Percentiles rank a stretch among this genome's conserved stretches.
phyloP scores from a whole-genome alignment of 2,329 filamentous ascomycete species.

The Hypoxylon sp. region DNA sequence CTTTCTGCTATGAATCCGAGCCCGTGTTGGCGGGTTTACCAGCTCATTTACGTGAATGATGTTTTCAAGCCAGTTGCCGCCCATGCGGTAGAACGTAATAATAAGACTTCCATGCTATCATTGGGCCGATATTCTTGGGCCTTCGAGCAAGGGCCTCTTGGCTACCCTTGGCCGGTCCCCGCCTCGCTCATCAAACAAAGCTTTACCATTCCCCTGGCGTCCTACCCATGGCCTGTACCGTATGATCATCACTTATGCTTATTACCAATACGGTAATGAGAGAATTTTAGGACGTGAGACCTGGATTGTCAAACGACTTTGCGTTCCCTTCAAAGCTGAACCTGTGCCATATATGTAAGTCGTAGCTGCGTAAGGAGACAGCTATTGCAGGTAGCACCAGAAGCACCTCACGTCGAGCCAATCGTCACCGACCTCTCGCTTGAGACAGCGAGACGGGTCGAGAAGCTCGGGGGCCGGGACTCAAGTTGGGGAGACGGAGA shows the following conservation, averaged over 20 bases:
- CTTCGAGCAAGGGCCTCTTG: constrained; percentile 23
- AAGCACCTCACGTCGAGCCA: constrained; percentile 37
- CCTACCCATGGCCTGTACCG: constrained; percentile 14
- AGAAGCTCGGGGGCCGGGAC: constrained; percentile 28
- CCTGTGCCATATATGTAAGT: constrained; percentile 19
- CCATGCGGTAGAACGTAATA: constrained; percentile 9
- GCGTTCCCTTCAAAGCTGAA: constrained; percentile 34
- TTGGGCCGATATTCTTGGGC: constrained; percentile 32
- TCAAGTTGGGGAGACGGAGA: constrained; percentile 18
- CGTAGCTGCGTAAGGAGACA: constrained; percentile 14
- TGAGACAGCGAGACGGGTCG: constrained; percentile 20
- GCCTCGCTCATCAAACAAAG: constrained; percentile 30
- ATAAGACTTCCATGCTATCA: constrained; percentile 14
- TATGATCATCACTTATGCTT: constrained; percentile 37
- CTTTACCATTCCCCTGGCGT: constrained; percentile 17
- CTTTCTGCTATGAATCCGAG: constrained; percentile 25
- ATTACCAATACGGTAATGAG: constrained; percentile 16
- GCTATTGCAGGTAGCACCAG: constrained; percentile 15
- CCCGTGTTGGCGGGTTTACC: constrained; percentile 33
- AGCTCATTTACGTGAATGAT: constrained; percentile 18
- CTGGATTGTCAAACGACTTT: constrained; percentile 22
- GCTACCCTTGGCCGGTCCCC: neutral
- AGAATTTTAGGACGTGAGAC: constrained; percentile 20
- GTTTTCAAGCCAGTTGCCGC: constrained; percentile 19
- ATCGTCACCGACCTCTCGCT: constrained; percentile 32